Evolutionary conservation across 2,329 filamentous ascomycete genomes (phyloP), one percentile per base, ranked within the genome.

Genomic region (Aureobasidium vineae): DNA sequence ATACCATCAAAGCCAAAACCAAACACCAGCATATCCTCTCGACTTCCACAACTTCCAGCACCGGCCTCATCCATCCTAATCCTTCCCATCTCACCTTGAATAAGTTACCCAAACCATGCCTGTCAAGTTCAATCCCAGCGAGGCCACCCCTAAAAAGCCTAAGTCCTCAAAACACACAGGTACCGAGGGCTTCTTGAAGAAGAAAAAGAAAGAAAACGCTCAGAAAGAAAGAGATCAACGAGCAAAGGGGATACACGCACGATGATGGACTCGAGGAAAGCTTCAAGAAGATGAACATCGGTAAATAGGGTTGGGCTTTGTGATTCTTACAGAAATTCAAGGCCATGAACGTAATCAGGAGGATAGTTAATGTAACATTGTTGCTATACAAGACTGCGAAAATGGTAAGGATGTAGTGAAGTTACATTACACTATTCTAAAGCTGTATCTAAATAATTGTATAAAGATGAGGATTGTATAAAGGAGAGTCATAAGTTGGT

Each of bases 401-500:
- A 4, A 7, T 28, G 15, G 15, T 49, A 49, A 40, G 31, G 21
- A 40, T 11, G 23, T 38, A 57, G 36, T 57, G 53, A 57, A 6
- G 53, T 57, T 28, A 41, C 21, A 57, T 41, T 57, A 57, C 53
- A 57, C 53, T 57, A 57, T n/a, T 19, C 53, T 57, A 41, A 41
- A 41, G 15, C 53, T 57, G 28, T 19, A 41, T 57, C 21, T 26
- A 57, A 26, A 38, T 16, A 41, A 15, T 26, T 3, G 6, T 57
- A 57, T 36, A 52, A 21, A 52, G 16, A 41, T 19, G 36, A 41
- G 36, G 28, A 57, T 28, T 57, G 36, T 31, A 57, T 57, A 8
- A 57, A 57, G 21, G 53, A 57, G 21, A 57, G 53, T 57, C 53
- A 57, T 57, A 57, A 57, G 53, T 57, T 57, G 53, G 53, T 41